Conservation (phyloP, 78 protist species). For the Planoprotostelium fungivorum region DNA sequence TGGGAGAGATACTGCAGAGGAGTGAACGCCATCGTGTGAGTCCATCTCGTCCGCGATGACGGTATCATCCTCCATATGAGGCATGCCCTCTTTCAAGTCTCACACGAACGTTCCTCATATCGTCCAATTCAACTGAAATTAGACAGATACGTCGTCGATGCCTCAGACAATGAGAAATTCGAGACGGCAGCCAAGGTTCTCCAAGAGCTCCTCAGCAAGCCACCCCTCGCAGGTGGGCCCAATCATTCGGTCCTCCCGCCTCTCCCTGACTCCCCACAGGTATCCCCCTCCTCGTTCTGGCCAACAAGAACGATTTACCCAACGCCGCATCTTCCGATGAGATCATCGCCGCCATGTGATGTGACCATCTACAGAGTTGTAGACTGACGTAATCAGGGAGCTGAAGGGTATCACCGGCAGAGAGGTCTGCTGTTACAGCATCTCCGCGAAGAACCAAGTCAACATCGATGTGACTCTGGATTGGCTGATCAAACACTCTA, state of each 20-base stretch:
- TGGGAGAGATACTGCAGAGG: constrained; percentile 98
- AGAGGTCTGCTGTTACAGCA: constrained; percentile 89
- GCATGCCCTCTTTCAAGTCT: background rate
- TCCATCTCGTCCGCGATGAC: background rate
- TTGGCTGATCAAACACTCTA: constrained; percentile 86
- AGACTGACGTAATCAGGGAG: constrained; percentile 18
- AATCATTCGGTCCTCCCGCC: no score
- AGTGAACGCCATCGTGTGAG: constrained; percentile 89
- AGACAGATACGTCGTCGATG: constrained; percentile 85
- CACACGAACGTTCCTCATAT: no score
- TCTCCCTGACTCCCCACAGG: constrained; percentile 72
- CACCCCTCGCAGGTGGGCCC: constrained; percentile 79
- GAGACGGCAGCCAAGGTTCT: constrained; percentile 76
- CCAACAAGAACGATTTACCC: constrained; percentile 95
- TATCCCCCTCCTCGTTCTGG: constrained; percentile 95
- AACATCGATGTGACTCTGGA: constrained; percentile 88
- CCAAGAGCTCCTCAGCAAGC: constrained; percentile 78
- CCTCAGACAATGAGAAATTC: constrained; percentile 78
- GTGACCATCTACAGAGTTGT: background rate
- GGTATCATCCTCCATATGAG: background rate
- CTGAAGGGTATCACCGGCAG: constrained; percentile 61
- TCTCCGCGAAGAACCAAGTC: constrained; percentile 83
- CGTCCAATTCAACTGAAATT: background rate
- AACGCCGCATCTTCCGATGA: constrained; percentile 62
- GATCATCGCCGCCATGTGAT: constrained; percentile 65